Conservation (phyloP, 2,329 filamentous ascomycete genomes). For the Chaetothyriales sp. region DNA sequence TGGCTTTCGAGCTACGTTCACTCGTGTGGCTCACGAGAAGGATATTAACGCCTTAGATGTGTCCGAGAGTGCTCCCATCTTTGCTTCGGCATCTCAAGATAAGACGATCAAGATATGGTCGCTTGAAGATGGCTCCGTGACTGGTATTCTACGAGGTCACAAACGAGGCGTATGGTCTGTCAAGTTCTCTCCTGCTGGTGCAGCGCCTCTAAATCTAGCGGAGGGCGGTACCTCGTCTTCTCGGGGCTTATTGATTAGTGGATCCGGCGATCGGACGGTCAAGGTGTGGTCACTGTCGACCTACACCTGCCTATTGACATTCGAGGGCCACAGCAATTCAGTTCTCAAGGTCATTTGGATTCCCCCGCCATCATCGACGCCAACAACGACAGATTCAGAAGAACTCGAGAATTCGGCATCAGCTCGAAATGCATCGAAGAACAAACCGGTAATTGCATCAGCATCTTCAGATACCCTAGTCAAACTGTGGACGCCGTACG, state of each 20-base stretch:
- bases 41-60: conserved; percentile 93
- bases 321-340: conserved; percentile 92
- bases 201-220: conserved; percentile 59
- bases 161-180: conserved; percentile 93
- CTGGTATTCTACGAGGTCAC: conserved; percentile 84
- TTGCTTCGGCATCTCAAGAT: conserved; percentile 93
- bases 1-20: conserved; percentile 52
- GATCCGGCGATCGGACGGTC: conserved; percentile 88
- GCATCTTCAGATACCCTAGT: conserved; percentile 89
- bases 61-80: conserved; percentile 59
- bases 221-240: conserved; percentile 55
- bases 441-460: conserved; percentile 47
- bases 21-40: conserved; percentile 92
- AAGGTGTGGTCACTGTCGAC: conserved; percentile 89
- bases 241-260: conserved; percentile 74
- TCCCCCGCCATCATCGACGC: conserved; percentile 31
- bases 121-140: conserved; percentile 71
- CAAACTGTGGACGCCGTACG: conserved; percentile 83
- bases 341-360: conserved; percentile 91
- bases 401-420: neutral
- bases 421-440: conserved; percentile 7
- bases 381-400: conserved; percentile 21
- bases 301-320: conserved; percentile 83
- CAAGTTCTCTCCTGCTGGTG: conserved; percentile 68
- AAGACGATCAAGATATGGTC: conserved; percentile 97